Base-by-base conservation (phyloP, 495 filamentous ascomycete species). In the Penicillium herquei region DNA sequence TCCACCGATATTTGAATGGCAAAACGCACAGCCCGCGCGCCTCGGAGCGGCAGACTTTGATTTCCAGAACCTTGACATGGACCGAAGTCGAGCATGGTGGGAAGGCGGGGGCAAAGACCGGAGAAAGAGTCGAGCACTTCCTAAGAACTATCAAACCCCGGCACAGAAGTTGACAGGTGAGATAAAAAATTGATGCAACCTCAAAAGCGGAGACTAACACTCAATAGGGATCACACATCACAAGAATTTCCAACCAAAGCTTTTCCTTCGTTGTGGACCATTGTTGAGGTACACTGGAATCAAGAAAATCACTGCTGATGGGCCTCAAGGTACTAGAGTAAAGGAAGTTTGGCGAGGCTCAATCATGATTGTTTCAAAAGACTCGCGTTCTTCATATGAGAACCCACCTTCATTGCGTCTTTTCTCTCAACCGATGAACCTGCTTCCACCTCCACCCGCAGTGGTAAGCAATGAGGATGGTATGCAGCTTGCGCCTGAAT, bases 271-370 rank as follows among this genome's bases (percentile, higher is more conserved):
- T 70, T 93, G 92, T 65, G 94, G 94, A 5, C 94, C 94, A 13
- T 75, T 98, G 41, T 75, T 98, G 51, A 82, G 95, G 33, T 98
- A 92, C 70, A 89, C 86, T 44, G 94, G 95, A n/a, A 78, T 96
- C 35, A 76, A 66, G 31, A 68, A 67, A 39, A 65, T 70, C 14
- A 69, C 57, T 2, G 65, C 72, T 32, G 68, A 75, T 54, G 63
- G 71, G 35, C 60, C 70, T 26, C 63, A 70, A 57, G 70, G 71
- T 1, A 59, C 70, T 42, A 56, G 73, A 37, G 80, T 83, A 51
- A 81, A 85, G 54, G 91, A 96, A 55, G 87, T 91, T 21, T 98
- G 94, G 94, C 83, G 91, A 70, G 94, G 94, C 26, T 92, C 84
- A 55, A 78, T 98, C 30, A 89, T 98, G 89, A 94, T 98, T 54